Evolutionary conservation across 805 yeast genomes (phyloP), one percentile per base, ranked within the genome.

Genomic region (Phaffomyces antillensis): DNA sequence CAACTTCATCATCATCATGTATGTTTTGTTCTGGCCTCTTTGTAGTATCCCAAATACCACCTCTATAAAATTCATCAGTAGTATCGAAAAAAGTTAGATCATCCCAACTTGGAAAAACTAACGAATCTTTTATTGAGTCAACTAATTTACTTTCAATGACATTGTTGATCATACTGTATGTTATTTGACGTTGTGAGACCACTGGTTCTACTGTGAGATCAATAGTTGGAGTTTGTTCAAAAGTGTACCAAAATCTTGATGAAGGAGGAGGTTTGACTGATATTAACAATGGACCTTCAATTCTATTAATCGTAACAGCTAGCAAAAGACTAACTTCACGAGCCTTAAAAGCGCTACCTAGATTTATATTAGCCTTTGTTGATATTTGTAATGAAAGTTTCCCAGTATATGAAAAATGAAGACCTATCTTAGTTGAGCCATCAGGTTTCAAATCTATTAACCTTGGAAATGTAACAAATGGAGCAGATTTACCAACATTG

Each of bases 81-180:
- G 96, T 80, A 44, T 77, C 69, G 56, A 72, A 84, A 58, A 86
- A 84, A 0, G 81, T 77, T 36, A 88, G 62, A 60, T 91, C 98
- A 62, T 91, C 98, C 89, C 88, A 84, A 55, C 72, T 80, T 2
- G 99, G 99, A 30, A 77, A 62, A 0, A 93, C 98, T 40, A 93
- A 64, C 8, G 93, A 76, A 31, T 86, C 93, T 49, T 73, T 78
- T 35, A 91, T 71, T 1, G 89, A 85, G 40, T 87, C 96, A 46
- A 81, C 78, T 50, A 91, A 77, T 52, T 82, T 80, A 59, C 79
- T 82, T 49, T 82, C 87, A 51, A 91, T 85, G 20, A 83, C 78
- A 52, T 83, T 84, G 1, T 96, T 89, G 36, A 93, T 76, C 61
- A 90, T 72, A 31, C 79, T 77, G 57, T 86, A 87, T 4, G 87